Evolutionary conservation across 169 alveolate species (phyloP), one percentile per base, ranked within the genome.

Genomic region (Eimeria zaria): DNA sequence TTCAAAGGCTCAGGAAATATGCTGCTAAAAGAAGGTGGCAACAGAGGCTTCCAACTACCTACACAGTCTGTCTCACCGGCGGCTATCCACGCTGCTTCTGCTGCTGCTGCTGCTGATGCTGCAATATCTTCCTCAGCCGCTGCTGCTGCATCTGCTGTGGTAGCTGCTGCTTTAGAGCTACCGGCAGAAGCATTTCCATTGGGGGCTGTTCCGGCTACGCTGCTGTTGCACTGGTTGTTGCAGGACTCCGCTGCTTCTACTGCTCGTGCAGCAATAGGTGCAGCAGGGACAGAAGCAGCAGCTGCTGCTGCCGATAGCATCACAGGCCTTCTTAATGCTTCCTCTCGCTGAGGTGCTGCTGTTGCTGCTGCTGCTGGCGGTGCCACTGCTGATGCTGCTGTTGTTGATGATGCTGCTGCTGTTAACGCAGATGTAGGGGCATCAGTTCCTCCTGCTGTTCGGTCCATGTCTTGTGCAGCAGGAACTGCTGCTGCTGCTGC

Each of bases 1-100:
- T 80, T 80, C 69, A 80, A n/a, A 27, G 89, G 89, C 46, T 80
- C 69, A 16, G 89, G 67, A 69, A 80, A 80, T 39, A 80, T n/a
- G 27, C 67, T 22, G 69, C 46, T n/a, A 41, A 80, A 80, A 20
- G 69, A 41, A 46, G 69, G 89, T 46, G 89, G 67, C 60, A 80
- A 41, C 69, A 80, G 89, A 39, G 22, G 67, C 33, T 16, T 5
- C 89, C 89, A 80, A 41, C 89, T 80, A 46, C 89, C 89, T 7
- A 80, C 64, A 69, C 89, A 80, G 89, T 80, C 89, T 48, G 89
- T 80, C 41, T 80, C 44, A 24, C 89, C 89, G 8, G 89, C 89
- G 3, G 89, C 89, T 41, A 44, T 1, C 89, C 89, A 80, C 46
- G 89, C 89, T 80, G 89, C 89, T 48, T 41, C 67, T 33, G 89